Evolutionary conservation across 2,329 filamentous ascomycete genomes (phyloP).

Genomic region (Trichoderma simmonsii): DNA sequence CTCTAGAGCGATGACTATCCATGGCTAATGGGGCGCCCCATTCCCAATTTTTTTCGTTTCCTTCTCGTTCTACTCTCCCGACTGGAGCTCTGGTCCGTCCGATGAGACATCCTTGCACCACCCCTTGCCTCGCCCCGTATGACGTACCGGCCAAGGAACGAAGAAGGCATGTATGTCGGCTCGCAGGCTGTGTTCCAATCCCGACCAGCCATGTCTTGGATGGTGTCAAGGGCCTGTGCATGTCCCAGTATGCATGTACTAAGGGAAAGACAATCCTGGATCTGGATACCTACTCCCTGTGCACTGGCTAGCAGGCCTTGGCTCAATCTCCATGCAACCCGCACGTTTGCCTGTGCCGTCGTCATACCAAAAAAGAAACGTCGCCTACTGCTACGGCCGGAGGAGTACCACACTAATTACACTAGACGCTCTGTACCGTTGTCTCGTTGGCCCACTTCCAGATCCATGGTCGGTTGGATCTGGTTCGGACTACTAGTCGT

Average conservation of each 20-base stretch:
- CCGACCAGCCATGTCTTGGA: conserved; percentile 17
- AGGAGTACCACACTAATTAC: background rate
- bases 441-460: conserved; percentile 35
- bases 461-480: conserved; percentile 38
- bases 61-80: conserved; percentile 19
- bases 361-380: conserved; percentile 23
- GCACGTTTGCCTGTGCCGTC: conserved; percentile 30
- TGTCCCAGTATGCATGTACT: background rate
- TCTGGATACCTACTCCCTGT: conserved; percentile 15
- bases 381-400: conserved; percentile 1
- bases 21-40: conserved; percentile 15
- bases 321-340: conserved; percentile 34
- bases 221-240: background rate
- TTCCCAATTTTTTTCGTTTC: background rate
- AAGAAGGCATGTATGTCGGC: conserved; percentile 10
- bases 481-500: conserved; percentile 26
- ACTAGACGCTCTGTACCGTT: conserved; percentile 23
- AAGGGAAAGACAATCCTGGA: conserved; percentile 17
- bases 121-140: conserved; percentile 28
- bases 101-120: conserved; percentile 35
- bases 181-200: conserved; percentile 5
- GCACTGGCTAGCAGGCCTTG: conserved; percentile 21
- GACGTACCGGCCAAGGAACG: conserved; percentile 26
- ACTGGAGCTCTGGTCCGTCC: conserved; percentile 29
- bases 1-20: conserved; percentile 20